A percentile compares a stretch with the other conserved stretches of the same genome.
phyloP scores from a whole-genome alignment of 345 rosid genomes.

The Citropsis articulata region DNA sequence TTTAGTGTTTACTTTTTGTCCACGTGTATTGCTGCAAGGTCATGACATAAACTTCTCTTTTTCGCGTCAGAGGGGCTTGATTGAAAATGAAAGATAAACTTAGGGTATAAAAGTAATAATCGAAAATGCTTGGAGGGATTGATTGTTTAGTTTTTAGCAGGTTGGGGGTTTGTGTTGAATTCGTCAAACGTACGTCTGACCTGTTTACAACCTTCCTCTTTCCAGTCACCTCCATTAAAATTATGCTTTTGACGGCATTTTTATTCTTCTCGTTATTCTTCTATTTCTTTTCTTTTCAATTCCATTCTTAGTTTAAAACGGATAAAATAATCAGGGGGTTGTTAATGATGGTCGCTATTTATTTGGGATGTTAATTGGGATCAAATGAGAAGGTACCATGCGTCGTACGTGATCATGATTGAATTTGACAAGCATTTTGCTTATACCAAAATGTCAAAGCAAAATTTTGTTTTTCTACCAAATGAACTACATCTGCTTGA shows the following conservation, averaged over 20 bases:
- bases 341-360: too few relatives aligned
- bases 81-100: constrained; percentile 1
- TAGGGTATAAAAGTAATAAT: neutral
- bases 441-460: neutral
- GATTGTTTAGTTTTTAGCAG: neutral
- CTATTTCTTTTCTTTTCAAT: too few relatives aligned
- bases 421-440: neutral
- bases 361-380: neutral
- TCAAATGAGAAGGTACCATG: neutral
- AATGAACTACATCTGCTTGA: too few relatives aligned
- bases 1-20: neutral
- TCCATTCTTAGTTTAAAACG: too few relatives aligned
- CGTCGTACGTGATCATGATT: neutral
- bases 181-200: constrained; percentile 10
- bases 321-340: too few relatives aligned
- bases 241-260: neutral
- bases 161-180: constrained; percentile 11
- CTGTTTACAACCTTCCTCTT: constrained; percentile 13
- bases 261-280: neutral
- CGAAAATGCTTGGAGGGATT: neutral
- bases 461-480: too few relatives aligned
- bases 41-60: neutral
- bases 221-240: neutral
- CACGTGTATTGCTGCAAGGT: neutral
- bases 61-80: neutral